Evolutionary conservation across 2,329 filamentous ascomycete genomes (phyloP).

Genomic region (Aureobasidium uvarum): DNA sequence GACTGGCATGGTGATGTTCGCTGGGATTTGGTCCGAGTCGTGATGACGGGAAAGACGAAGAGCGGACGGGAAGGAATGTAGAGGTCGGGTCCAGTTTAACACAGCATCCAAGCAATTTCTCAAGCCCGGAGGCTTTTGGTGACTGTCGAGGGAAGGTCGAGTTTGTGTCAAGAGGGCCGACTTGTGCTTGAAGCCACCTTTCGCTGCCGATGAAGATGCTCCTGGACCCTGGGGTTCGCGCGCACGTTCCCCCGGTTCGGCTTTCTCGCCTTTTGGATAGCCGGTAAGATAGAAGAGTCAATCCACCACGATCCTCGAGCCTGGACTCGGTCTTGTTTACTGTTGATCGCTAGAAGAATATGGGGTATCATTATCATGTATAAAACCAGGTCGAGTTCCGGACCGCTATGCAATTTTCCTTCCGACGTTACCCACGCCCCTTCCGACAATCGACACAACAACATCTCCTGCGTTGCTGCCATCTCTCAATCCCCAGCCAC

Average conservation of each 20-base stretch:
- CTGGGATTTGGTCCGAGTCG: neutral
- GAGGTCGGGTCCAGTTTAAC: neutral
- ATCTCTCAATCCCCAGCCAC: conserved; percentile 85
- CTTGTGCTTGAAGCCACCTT: conserved; percentile 15
- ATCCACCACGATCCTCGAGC: neutral
- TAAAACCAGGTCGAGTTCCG: conserved; percentile 11
- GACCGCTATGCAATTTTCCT: conserved; percentile 67
- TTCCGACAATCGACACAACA: conserved; percentile 86
- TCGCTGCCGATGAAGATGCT: conserved; percentile 13
- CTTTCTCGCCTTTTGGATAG: conserved; percentile 6
- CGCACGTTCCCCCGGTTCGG: conserved; percentile 19
- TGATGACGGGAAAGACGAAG: neutral
- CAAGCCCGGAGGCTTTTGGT: conserved; percentile 18
- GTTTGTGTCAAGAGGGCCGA: neutral
- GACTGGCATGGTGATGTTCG: conserved; percentile 63
- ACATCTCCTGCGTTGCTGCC: conserved; percentile 64
- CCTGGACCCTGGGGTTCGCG: neutral
- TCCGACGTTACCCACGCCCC: conserved; percentile 90
- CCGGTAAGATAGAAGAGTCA: neutral
- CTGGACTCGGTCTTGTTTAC: neutral
- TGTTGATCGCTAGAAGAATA: conserved; percentile 5
- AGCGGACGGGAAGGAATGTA: conserved; percentile 1
- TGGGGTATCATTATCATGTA: conserved; percentile 30
- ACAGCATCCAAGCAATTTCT: conserved; percentile 20
- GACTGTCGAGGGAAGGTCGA: neutral